Base-by-base conservation (phyloP, 257 asterid genomes). In the Leonotis leonurus region DNA sequence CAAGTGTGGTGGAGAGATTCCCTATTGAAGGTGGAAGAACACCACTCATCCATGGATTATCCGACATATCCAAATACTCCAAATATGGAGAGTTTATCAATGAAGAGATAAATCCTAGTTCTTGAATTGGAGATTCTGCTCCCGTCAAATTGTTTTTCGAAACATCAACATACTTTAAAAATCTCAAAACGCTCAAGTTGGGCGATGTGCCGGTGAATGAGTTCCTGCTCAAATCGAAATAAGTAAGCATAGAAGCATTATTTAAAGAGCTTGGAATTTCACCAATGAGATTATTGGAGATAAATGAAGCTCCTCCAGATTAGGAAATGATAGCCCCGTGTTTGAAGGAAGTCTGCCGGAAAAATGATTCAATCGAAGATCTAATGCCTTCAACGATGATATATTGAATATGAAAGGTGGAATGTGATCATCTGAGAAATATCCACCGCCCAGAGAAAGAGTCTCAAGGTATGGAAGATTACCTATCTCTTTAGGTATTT, bases 111-210 rank as follows among this genome's bases (percentile, higher is more conserved):
- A 79, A 74, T 2, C 8, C 45, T 22, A 76, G 17, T 9, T 43
- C 65, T 43, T 62, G 54, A 13, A 37, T 35, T 1, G 37, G 44
- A 29, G 56, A 67, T 45, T 55, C 71, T 8, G 46, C 56, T 10
- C 59, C 72, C 3, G 82, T 81, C 20, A 81, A 29, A 18, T 76
- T 74, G 29, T 81, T 84, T 8, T 13, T 73, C 49, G 69, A 75
- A 1, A 81, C 13, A 0, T 12, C 0, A 65, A 81, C 71, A 1
- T 6, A 5, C 27, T 26, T 10, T 26, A 78, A 37, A 44, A 22
- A 56, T 56, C 25, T 22, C n/a, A 77, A 39, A 32, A 68, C 76
- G 20, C 70, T 72, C 12, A 75, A 66, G 51, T 36, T 24, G 2
- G 87, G 84, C 0, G 78, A 29, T 6, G 60, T 48, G 49, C 85